Base-by-base conservation (phyloP, 805 yeast genomes). In the Naumovozyma baii region DNA sequence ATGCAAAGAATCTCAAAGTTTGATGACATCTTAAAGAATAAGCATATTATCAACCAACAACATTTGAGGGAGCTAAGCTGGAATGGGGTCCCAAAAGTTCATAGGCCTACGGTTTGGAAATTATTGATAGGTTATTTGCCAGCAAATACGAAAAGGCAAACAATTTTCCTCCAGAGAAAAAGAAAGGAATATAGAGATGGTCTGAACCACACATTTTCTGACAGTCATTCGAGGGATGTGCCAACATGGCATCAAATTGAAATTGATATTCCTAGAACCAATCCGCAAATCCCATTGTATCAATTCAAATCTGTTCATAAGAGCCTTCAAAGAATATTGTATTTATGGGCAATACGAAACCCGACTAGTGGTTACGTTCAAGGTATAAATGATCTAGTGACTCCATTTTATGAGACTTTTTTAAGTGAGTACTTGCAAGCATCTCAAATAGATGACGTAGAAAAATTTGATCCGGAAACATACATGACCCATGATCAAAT, bases 291-390 rank as follows among this genome's bases (percentile, higher is more conserved):
- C 38, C 76, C 74, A 44, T 68, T 90, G 29, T 90, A 90, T 54
- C 69, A 80, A 13, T 74, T 58, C 49, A 73, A 73, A 16, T 66
- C 78, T 2, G 84, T 92, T 0, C 97, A 90, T 50, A 66, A 78
- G 40, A 76, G 94, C 13, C 66, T 90, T 43, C 87, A 88, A 51
- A 76, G 82, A 48, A 78, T 92, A 8, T 64, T 90, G 39, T 90
- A 87, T 54, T 66, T 90, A 26, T 90, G 98, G 98, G 94, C 97
- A 0, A 78, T 90, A 18, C 72, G 97, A 49, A 97, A 92, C 57
- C 97, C 98, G 1, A 96, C 97, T 5, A 80, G 92, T 55, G 98
- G 98, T 13, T 90, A 90, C 60, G 98, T 90, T 16, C 98, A 90
- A 65, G 98, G 98, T 19, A 90, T 90, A 38, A 90, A 90, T 59